phyloP scores from a whole-genome alignment of 23 red algal species.

The Gracilaria domingensis region DNA sequence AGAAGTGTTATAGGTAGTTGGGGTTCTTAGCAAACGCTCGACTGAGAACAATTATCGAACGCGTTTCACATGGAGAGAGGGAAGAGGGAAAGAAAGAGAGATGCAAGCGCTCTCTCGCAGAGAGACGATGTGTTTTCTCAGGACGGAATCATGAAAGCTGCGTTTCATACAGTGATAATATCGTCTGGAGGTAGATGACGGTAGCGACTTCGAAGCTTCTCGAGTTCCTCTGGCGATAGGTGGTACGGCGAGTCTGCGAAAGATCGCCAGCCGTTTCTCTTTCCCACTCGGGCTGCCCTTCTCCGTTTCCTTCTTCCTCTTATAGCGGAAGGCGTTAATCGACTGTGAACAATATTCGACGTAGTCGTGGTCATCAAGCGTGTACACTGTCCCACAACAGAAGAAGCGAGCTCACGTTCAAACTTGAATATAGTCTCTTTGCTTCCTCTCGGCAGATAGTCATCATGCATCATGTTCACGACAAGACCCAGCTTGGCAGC shows the following conservation, averaged over 20 bases:
- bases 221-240: constrained; percentile 14
- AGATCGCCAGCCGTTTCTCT: not conserved
- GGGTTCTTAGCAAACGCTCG: too few relatives aligned
- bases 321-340: not conserved
- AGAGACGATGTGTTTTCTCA: not conserved
- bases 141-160: not conserved
- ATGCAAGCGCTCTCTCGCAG: too few relatives aligned
- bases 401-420: constrained; percentile 9
- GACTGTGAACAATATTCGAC: not conserved
- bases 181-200: constrained; percentile 50
- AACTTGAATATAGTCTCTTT: not conserved
- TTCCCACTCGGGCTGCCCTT: not conserved
- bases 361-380: constrained; percentile 1
- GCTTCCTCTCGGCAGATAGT: not conserved
- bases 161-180: constrained; percentile 34
- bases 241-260: not conserved
- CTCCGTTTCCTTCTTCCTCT: not conserved
- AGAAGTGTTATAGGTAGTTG: too few relatives aligned
- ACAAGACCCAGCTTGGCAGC: constrained; percentile 42
- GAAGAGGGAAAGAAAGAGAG: too few relatives aligned
- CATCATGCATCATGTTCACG: not conserved
- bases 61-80: too few relatives aligned
- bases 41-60: too few relatives aligned
- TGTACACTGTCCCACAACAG: constrained; percentile 17
- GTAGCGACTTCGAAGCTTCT: constrained; percentile 30